These are phyloP conservation scores for Wickerhamiella sergipiensis DNA, from an alignment of 805 yeast genomes.

Conservation along the genomic window DNA sequence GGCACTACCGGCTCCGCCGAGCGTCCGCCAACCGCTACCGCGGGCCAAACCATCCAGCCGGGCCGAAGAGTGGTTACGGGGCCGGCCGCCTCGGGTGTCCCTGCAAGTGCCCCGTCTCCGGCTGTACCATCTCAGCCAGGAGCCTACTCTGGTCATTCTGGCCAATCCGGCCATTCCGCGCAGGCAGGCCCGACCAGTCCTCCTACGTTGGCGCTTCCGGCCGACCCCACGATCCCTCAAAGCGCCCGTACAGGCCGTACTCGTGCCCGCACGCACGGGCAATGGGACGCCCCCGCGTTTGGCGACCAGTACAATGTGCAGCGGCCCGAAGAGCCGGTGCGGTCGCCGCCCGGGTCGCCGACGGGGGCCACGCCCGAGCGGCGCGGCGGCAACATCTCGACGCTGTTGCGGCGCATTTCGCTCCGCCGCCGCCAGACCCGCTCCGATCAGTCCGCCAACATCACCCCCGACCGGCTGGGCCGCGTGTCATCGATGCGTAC, in stretches of 20 bases:
- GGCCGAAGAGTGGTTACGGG: neutral
- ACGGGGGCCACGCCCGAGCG: neutral
- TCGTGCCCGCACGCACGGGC: constrained; percentile 13
- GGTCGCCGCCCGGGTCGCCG: neutral
- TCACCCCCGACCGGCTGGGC: neutral
- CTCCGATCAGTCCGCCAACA: neutral
- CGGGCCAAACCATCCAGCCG: neutral
- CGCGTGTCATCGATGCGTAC: neutral
- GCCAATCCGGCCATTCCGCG: neutral
- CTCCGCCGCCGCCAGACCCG: constrained; percentile 9
- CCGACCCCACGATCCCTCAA: constrained; percentile 3
- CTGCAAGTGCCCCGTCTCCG: too few species aligned
- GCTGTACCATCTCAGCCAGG: too few species aligned
- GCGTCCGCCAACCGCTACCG: neutral
- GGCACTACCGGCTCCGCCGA: neutral
- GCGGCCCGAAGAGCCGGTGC: neutral
- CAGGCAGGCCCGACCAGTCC: neutral
- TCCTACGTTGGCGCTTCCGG: neutral
- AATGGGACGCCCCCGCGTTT: constrained; percentile 3
- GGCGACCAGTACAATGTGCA: constrained; percentile 2
- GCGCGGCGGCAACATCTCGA: constrained; percentile 4
- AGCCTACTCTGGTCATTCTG: neutral
- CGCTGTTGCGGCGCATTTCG: constrained; percentile 15
- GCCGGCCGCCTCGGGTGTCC: neutral
- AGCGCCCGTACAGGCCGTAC: constrained; percentile 3